Evolutionary conservation across 1,284 basidiomycete genomes (phyloP).

Genomic region (Cystobasidium sp.): DNA sequence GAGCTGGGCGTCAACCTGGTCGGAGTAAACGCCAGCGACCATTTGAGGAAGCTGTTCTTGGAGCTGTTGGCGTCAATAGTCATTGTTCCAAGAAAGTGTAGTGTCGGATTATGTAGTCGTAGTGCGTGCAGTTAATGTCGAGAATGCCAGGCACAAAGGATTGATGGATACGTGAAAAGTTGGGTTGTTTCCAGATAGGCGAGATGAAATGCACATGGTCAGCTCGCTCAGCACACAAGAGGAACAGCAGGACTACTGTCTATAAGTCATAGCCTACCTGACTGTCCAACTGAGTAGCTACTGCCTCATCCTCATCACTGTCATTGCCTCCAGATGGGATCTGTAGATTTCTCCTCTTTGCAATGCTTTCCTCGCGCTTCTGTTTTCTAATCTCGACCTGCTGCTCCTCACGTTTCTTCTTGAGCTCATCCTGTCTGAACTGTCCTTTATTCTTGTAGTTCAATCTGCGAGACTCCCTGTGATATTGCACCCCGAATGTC

Average conservation of each 20-base stretch:
- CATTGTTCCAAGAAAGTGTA: background rate
- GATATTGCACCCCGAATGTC: background rate
- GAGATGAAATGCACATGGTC: background rate
- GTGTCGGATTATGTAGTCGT: background rate
- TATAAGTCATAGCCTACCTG: conserved; percentile 38
- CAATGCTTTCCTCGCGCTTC: conserved; percentile 95
- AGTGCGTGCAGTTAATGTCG: background rate
- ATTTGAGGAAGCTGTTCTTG: conserved; percentile 76
- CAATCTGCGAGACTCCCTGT: conserved; percentile 48
- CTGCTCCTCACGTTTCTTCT: conserved; percentile 92
- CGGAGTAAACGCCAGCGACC: conserved; percentile 90
- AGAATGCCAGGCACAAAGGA: background rate
- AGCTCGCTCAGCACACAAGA: background rate
- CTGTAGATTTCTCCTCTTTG: conserved; percentile 90
- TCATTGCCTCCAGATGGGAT: conserved; percentile 67
- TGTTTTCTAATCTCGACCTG: conserved; percentile 96
- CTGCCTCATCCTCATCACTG: conserved; percentile 51
- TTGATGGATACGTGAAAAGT: conserved; percentile 20
- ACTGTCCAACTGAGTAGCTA: conserved; percentile 48
- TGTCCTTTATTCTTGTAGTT: conserved; percentile 76
- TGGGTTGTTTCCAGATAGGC: background rate
- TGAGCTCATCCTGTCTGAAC: conserved; percentile 77
- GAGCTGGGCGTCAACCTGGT: conserved; percentile 86
- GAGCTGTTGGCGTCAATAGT: conserved; percentile 62
- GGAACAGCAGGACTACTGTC: background rate